Evolutionary conservation across 169 alveolate species (phyloP).

Genomic region (Plasmodium inui): DNA sequence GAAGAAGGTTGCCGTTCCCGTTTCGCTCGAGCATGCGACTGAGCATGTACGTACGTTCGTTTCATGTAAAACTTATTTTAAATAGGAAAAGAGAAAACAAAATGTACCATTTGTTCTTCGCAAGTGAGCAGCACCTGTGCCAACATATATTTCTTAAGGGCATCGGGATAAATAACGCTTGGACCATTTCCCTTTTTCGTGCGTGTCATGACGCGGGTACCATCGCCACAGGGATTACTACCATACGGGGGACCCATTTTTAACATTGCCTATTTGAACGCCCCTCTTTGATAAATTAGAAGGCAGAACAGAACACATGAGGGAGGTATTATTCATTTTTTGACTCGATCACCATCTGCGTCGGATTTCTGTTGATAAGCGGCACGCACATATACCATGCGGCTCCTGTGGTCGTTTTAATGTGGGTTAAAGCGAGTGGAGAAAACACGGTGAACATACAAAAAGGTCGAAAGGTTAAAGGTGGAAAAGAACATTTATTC

Average conservation of each 20-base stretch:
- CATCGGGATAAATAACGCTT: neutral
- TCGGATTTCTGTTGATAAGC: neutral
- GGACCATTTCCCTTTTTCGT: neutral
- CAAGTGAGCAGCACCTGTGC: neutral
- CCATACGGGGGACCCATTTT: neutral
- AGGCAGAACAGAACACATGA: neutral
- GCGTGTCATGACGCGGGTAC: neutral
- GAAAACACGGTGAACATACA: neutral
- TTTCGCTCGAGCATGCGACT: neutral
- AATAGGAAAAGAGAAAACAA: neutral
- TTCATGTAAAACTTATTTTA: neutral
- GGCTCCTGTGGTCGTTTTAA: neutral
- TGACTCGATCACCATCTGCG: neutral
- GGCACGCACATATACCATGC: neutral
- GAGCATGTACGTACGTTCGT: neutral
- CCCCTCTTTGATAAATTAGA: neutral
- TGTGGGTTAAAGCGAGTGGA: neutral
- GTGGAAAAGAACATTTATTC: neutral
- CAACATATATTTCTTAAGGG: neutral
- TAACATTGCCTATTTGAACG: neutral
- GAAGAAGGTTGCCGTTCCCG: neutral
- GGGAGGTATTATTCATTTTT: neutral
- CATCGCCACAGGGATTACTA: neutral
- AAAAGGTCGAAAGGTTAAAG: neutral
- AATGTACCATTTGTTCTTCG: neutral